These are phyloP conservation scores for Candida pseudofarinosa DNA, from an alignment of 805 yeast species.

Conservation along the genomic window DNA sequence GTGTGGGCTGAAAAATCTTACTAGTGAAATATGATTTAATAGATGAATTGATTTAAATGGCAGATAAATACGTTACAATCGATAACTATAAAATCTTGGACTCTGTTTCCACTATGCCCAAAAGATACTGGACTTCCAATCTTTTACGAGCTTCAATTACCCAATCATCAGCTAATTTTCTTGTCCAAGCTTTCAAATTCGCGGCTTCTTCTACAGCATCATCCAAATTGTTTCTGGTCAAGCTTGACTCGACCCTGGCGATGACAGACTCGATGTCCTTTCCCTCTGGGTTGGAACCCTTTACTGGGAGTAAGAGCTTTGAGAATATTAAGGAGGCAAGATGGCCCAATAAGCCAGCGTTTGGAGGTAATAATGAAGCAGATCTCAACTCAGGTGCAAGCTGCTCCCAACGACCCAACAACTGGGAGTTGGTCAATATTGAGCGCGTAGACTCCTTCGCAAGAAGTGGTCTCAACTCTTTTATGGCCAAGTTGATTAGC, in stretches of 20 bases:
- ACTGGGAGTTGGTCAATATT: constrained; percentile 72
- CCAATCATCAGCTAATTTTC: constrained; percentile 90
- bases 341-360: constrained; percentile 94
- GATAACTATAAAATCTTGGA: constrained; percentile 34
- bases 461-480: constrained; percentile 33
- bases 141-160: constrained; percentile 83
- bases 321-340: constrained; percentile 76
- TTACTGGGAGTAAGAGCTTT: constrained; percentile 67
- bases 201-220: constrained; percentile 92
- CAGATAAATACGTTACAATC: neutral
- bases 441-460: constrained; percentile 40
- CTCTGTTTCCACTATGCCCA: constrained; percentile 65
- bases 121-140: constrained; percentile 79
- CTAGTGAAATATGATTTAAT: neutral
- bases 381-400: constrained; percentile 84
- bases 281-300: constrained; percentile 70
- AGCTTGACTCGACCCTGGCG: constrained; percentile 75
- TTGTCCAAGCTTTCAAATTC: constrained; percentile 86
- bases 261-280: constrained; percentile 85
- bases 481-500: constrained; percentile 27
- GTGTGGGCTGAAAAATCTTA: too few relatives aligned
- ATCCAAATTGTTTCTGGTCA: constrained; percentile 73
- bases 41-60: neutral
- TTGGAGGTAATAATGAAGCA: constrained; percentile 86
- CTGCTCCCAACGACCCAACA: constrained; percentile 73